Conservation (phyloP, 1,284 basidiomycete species). For the Abortiporus biennis region DNA sequence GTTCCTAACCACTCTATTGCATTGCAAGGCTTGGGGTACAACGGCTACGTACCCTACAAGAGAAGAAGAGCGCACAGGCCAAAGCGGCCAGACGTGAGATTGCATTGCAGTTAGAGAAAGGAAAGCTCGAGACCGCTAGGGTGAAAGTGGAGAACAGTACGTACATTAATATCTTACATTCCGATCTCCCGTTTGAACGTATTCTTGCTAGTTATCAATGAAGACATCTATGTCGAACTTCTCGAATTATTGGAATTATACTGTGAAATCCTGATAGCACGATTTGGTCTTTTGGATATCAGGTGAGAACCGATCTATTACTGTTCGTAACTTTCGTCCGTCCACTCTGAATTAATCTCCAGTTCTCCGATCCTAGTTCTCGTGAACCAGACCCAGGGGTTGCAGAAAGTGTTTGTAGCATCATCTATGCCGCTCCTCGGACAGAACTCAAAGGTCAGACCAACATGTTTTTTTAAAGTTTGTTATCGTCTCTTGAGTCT, state of each 20-base stretch:
- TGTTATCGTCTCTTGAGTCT: slow-evolving; percentile 1
- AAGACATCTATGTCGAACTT: slow-evolving; percentile 82
- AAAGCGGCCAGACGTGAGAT: slow-evolving; percentile 80
- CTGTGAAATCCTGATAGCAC: slow-evolving; percentile 85
- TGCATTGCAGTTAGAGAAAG: slow-evolving; percentile 70
- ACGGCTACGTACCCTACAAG: slow-evolving; percentile 82
- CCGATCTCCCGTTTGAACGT: slow-evolving; percentile 4
- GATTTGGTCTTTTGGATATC: slow-evolving; percentile 90
- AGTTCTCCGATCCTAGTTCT: slow-evolving; percentile 50
- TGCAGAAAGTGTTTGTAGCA: slow-evolving; percentile 67
- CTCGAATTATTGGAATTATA: slow-evolving; percentile 93
- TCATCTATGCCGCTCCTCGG: slow-evolving; percentile 88
- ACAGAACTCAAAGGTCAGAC: slow-evolving; percentile 81
- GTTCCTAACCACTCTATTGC: neutral
- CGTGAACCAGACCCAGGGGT: slow-evolving; percentile 82
- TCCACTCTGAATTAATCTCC: slow-evolving; percentile 8
- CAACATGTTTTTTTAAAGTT: neutral
- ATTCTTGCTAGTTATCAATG: slow-evolving; percentile 61
- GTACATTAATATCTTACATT: slow-evolving; percentile 21
- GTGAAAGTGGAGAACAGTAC: slow-evolving; percentile 78
- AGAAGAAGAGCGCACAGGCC: slow-evolving; percentile 91
- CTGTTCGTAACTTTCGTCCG: slow-evolving; percentile 4
- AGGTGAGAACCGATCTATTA: slow-evolving; percentile 46
- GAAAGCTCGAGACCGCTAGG: slow-evolving; percentile 78
- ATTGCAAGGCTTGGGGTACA: slow-evolving; percentile 77